Evolutionary conservation across 345 rosid genomes (phyloP), one percentile per base, ranked within the genome.

Genomic region (Reutealis trisperma): DNA sequence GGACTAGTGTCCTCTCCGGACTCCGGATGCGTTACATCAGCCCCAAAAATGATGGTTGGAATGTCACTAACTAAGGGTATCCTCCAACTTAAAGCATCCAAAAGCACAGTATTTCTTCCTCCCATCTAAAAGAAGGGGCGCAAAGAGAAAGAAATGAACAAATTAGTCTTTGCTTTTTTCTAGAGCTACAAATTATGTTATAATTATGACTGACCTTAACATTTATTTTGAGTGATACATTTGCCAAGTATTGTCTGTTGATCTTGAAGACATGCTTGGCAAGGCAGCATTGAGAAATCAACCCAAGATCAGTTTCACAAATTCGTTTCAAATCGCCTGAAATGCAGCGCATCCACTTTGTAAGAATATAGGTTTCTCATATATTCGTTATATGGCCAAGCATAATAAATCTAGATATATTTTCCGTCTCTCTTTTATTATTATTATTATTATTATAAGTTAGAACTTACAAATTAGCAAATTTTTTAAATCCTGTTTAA

Each of bases 1-100:
- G 86, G 89, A 69, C 81, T 81, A 9, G 72, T 79, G 69, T 86
- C 89, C 71, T 86, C 89, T 58, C 86, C 86, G 10, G 82, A 75
- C 52, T 83, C 82, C 5, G 89, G 89, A 80, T 86, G 89, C 32
- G 89, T 86, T 63, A 86, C 89, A 80, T 86, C 89, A 64, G 89
- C 89, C 11, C 89, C 89, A 73, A 86, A 86, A 59, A 86, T 86
- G 66, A 86, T 84, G 3, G 89, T 86, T 9, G 89, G 85, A 41
- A 72, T 70, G 75, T 86, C 85, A 47, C 84, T 84, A 32, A 86
- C 85, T 63, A 81, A 65, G 55, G 89, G 89, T 69, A 86, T 81
- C 22, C 82, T 80, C 85, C 86, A 71, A 32, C 79, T 62, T 73
- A 86, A 57, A 19, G 89, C 89, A 84, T 86, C 89, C 58, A 84